Conservation (phyloP, 306 rosid genomes). For the Herpetospermum pedunculosum region DNA sequence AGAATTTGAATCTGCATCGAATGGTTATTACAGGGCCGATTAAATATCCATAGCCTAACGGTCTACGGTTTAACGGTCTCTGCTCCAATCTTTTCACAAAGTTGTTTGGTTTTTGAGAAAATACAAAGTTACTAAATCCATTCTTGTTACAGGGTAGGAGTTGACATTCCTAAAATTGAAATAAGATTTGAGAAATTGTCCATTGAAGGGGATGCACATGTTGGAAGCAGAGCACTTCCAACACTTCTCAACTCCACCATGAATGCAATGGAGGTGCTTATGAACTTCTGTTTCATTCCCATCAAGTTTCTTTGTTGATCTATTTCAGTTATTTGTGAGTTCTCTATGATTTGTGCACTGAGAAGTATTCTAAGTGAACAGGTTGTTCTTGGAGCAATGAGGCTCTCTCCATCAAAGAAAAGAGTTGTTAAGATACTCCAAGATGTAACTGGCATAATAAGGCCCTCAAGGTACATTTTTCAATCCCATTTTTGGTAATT, state of each 20-base stretch:
- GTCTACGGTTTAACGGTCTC: no score
- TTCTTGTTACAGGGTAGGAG: constrained; percentile 34
- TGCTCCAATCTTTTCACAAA: no score
- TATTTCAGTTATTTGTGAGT: background rate
- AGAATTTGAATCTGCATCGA: background rate
- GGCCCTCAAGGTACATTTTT: constrained; percentile 52
- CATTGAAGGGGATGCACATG: constrained; percentile 62
- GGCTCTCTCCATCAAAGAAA: constrained; percentile 59
- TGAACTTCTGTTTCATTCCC: background rate
- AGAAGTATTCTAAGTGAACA: background rate
- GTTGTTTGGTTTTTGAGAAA: background rate
- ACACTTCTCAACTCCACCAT: constrained; percentile 46
- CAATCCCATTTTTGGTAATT: background rate
- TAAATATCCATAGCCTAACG: no score
- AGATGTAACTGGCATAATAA: constrained; percentile 53
- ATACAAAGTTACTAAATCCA: background rate
- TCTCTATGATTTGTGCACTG: background rate
- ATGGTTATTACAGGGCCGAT: no score
- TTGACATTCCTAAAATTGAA: constrained; percentile 62
- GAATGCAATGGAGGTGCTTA: constrained; percentile 43
- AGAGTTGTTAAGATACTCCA: constrained; percentile 47
- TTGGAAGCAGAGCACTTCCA: constrained; percentile 77
- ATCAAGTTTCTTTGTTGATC: background rate
- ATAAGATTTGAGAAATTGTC: constrained; percentile 41
- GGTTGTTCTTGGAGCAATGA: constrained; percentile 37